Base-by-base conservation (phyloP, 2,329 filamentous ascomycete genomes). In the Xylaria multiplex region DNA sequence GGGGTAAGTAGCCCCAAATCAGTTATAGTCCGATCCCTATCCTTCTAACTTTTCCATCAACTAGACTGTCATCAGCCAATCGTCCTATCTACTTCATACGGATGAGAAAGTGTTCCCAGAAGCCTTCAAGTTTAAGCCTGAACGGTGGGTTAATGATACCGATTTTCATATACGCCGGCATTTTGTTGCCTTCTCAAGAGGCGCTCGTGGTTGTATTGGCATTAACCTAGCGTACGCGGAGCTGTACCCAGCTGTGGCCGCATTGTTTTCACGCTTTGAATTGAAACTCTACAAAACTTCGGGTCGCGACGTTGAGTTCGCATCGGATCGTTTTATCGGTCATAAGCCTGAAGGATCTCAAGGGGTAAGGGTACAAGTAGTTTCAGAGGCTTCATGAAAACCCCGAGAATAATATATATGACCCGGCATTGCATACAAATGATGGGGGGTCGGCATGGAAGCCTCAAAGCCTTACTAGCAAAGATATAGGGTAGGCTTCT, bases 241-340 rank as follows among this genome's bases (percentile, higher is more conserved):
- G 37, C 49, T 60, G 22, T 60, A 60, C n/a, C 46, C 40, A 16
- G 48, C 22, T 9, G 58, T 60, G 8, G 58, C 58, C 14, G 37
- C 58, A 14, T 13, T 60, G 13, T 60, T 60, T 46, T 60, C 58
- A 14, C 59, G 59, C n/a, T 49, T 61, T 9, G 49, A 61, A 22
- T n/a, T 61, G 37, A 53, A 54, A 14, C 59, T 61, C 11, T 61
- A 35, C 14, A 24, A 61, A 11, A 61, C 59, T 27, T 53, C 48
- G n/a, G 37, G 19, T 2, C 59, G 49, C 37, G 59, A 61, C 4
- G 24, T 61, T 19, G 59, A 61, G 49, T 32, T 53, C 2, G 49
- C 27, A 6, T 45, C 54, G 11, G 54, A 57, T 8, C 14, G 24
- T 0, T 57, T 57, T 30, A 57, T 57, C 24, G 13, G 40, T 19